Percentiles rank a stretch among this genome's conserved stretches.
These are phyloP conservation scores for Thuja plicata DNA, from an alignment of 83 land plant genomes.

Conservation along the genomic window DNA sequence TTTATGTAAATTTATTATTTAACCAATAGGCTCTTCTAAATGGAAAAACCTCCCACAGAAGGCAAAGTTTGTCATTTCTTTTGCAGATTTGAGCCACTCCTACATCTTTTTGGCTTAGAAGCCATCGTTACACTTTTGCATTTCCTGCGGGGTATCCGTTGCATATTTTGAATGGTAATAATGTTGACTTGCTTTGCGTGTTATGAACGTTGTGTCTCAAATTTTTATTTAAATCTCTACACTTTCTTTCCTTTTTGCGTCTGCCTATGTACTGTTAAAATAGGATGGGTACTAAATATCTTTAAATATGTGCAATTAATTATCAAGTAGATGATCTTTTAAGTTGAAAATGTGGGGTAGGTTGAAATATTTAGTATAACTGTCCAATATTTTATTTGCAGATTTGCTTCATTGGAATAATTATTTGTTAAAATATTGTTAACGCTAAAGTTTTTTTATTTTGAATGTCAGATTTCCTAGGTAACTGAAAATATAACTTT, in stretches of 20 bases:
- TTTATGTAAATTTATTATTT: too few relatives aligned
- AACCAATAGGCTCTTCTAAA: too few relatives aligned
- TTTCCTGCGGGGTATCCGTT: background rate
- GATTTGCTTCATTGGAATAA: too few relatives aligned
- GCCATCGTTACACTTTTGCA: background rate
- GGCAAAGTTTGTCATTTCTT: too few relatives aligned
- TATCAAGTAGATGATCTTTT: background rate
- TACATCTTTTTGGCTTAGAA: background rate
- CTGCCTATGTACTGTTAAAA: too few relatives aligned
- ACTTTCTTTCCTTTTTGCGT: too few relatives aligned
- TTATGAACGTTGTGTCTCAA: too few relatives aligned
- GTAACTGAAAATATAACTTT: too few relatives aligned
- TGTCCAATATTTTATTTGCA: background rate
- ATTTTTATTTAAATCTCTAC: too few relatives aligned
- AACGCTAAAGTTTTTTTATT: background rate
- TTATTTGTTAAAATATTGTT: background rate
- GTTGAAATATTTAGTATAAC: background rate
- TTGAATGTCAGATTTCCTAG: background rate
- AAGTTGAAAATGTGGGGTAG: background rate
- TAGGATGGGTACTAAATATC: too few relatives aligned
- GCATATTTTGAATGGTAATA: background rate
- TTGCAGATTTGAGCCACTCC: background rate
- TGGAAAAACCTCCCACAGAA: too few relatives aligned
- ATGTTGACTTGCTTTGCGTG: conserved; percentile 80
- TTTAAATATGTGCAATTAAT: too few relatives aligned